A percentile compares a stretch with the other conserved stretches of the same genome.
phyloP scores from a whole-genome alignment of 352 stramenopile species.

The Phytophthora idaei region DNA sequence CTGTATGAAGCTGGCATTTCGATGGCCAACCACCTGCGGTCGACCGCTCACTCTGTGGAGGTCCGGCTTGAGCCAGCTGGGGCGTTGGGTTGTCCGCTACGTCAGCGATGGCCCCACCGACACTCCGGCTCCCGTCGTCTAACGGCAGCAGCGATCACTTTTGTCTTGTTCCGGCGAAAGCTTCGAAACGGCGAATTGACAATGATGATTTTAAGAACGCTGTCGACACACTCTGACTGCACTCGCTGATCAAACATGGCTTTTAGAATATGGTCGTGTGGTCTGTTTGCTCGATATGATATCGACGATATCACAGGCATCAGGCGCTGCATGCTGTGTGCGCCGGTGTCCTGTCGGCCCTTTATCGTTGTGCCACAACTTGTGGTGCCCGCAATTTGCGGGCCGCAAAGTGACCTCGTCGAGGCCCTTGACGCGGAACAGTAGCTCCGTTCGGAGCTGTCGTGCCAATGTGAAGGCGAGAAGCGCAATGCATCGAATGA shows the following conservation, averaged over 20 bases:
- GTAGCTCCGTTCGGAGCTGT: conserved; percentile 3
- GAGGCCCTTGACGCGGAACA: conserved; percentile 12
- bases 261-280: background rate
- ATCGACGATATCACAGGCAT: conserved; percentile 1
- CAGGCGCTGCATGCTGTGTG: background rate
- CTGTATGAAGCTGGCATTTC: conserved; percentile 9
- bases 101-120: conserved; percentile 5
- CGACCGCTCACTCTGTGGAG: conserved; percentile 28
- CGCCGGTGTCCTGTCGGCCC: background rate
- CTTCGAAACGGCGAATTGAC: background rate
- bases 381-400: background rate
- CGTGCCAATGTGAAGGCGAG: conserved; percentile 15
- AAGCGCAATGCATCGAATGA: conserved; percentile 4
- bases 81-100: background rate
- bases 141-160: conserved; percentile 12
- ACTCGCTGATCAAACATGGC: background rate
- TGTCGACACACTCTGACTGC: background rate
- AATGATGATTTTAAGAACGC: background rate
- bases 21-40: conserved; percentile 13
- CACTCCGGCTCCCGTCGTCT: conserved; percentile 15
- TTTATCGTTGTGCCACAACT: background rate
- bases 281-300: conserved; percentile 1
- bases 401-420: background rate
- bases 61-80: conserved; percentile 13
- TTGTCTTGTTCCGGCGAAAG: conserved; percentile 9